phyloP scores from a whole-genome alignment of 2,329 filamentous ascomycete genomes.

The Fusarium sp. region DNA sequence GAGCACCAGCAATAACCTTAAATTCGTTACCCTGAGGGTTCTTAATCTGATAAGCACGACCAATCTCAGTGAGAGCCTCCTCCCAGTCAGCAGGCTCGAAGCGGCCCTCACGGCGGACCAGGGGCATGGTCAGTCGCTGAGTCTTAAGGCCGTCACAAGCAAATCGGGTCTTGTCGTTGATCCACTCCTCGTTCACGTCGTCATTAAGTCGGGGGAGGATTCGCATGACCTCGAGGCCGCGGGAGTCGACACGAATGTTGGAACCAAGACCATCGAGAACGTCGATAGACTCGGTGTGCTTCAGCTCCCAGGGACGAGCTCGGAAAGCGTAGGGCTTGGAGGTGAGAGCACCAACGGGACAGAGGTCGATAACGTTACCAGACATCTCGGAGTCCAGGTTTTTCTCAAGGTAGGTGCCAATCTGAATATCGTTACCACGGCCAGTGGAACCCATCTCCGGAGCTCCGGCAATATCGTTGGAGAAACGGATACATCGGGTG shows the following conservation, averaged over 20 bases:
- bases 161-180: conserved; percentile 98
- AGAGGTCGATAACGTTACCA: conserved; percentile 97
- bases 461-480: conserved; percentile 96
- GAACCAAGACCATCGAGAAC: conserved; percentile 93
- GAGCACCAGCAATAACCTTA: conserved; percentile 91
- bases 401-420: conserved; percentile 96
- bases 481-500: conserved; percentile 96
- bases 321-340: conserved; percentile 99
- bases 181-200: conserved; percentile 99
- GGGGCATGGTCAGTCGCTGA: conserved; percentile 90
- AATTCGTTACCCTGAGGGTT: conserved; percentile 92
- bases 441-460: conserved; percentile 94
- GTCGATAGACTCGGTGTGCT: conserved; percentile 95
- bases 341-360: conserved; percentile 94
- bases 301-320: conserved; percentile 95
- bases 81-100: conserved; percentile 96
- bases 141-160: conserved; percentile 97
- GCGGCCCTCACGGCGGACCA: conserved; percentile 88
- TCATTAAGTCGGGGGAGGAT: conserved; percentile 93
- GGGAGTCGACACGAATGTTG: conserved; percentile 92
- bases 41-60: conserved; percentile 80
- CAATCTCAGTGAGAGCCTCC: conserved; percentile 90
- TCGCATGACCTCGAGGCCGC: conserved; percentile 96
- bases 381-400: conserved; percentile 95
- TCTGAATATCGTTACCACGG: conserved; percentile 96